Evolutionary conservation across 495 filamentous ascomycete species (phyloP).

Genomic region (Opeltia flavorubescens): DNA sequence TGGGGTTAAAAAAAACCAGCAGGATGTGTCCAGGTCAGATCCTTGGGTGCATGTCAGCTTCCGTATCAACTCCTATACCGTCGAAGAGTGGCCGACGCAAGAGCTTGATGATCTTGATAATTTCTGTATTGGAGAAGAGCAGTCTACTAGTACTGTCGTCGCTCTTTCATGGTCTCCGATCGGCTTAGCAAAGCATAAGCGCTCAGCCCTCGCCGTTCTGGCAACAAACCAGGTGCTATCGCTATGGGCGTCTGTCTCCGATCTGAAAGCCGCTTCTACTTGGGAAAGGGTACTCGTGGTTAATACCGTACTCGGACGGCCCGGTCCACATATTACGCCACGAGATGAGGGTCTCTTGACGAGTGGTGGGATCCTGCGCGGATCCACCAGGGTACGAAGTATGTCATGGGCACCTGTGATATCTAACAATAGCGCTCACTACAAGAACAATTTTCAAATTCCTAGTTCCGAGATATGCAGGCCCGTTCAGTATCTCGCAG

Average conservation of each 20-base stretch:
- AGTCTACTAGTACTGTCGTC: constrained; percentile 38
- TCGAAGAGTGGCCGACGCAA: constrained; percentile 36
- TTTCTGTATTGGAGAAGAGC: constrained; percentile 51
- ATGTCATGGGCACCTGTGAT: constrained; percentile 8
- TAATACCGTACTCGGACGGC: constrained; percentile 22
- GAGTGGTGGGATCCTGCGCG: not conserved
- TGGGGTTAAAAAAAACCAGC: not conserved
- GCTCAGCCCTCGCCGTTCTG: constrained; percentile 43
- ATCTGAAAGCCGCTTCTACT: constrained; percentile 15
- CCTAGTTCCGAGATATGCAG: not conserved
- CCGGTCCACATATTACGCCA: constrained; percentile 3
- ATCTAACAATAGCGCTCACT: not conserved
- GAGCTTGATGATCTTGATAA: constrained; percentile 29
- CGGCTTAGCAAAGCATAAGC: constrained; percentile 41
- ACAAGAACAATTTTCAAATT: not conserved
- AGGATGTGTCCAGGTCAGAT: not conserved
- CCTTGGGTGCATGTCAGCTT: constrained; percentile 22
- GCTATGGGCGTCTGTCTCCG: constrained; percentile 26
- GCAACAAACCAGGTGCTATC: constrained; percentile 42
- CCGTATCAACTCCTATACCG: constrained; percentile 36
- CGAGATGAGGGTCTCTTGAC: not conserved
- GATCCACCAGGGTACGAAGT: constrained; percentile 6
- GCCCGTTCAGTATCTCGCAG: constrained; percentile 1
- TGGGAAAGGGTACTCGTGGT: constrained; percentile 33
- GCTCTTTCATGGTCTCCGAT: constrained; percentile 46